A percentile compares a stretch with the other conserved stretches of the same genome.
Evolutionary conservation across 2,329 filamentous ascomycete genomes (phyloP).

Genomic region (Ploettnerulaceae sp.): DNA sequence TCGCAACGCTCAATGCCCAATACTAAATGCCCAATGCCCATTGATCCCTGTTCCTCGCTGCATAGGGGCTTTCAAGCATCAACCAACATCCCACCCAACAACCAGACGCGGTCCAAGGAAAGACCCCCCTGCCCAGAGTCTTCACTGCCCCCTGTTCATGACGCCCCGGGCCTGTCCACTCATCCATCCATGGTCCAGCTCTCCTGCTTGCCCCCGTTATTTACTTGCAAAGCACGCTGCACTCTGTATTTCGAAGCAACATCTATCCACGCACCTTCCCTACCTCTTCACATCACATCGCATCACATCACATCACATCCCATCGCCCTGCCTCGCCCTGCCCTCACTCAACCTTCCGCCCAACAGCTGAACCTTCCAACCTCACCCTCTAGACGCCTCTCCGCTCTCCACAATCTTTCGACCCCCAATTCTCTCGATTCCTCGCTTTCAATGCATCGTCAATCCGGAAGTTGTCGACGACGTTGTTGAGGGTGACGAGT

Average conservation of each 20-base stretch:
- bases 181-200: too few species aligned
- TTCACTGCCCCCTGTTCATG: neutral
- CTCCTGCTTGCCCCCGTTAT: slow-evolving; percentile 6
- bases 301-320: neutral
- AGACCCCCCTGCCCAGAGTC: neutral
- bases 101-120: neutral
- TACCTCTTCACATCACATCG: neutral
- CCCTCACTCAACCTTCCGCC: slow-evolving; percentile 1
- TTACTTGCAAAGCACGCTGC: too few species aligned
- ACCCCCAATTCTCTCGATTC: neutral
- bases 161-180: neutral
- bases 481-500: slow-evolving; percentile 15
- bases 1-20: neutral
- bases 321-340: neutral
- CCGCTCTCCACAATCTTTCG: neutral
- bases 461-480: slow-evolving; percentile 19
- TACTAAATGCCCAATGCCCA: slow-evolving; percentile 1
- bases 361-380: neutral
- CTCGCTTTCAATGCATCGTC: slow-evolving; percentile 27
- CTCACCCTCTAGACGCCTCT: too few species aligned
- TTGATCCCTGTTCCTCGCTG: too few species aligned
- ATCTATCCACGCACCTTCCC: slow-evolving; percentile 8
- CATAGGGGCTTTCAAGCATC: too few species aligned
- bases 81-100: neutral
- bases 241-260: slow-evolving; percentile 1